Base-by-base conservation (phyloP, 139 green algal species). In the Trebouxia sp. region DNA sequence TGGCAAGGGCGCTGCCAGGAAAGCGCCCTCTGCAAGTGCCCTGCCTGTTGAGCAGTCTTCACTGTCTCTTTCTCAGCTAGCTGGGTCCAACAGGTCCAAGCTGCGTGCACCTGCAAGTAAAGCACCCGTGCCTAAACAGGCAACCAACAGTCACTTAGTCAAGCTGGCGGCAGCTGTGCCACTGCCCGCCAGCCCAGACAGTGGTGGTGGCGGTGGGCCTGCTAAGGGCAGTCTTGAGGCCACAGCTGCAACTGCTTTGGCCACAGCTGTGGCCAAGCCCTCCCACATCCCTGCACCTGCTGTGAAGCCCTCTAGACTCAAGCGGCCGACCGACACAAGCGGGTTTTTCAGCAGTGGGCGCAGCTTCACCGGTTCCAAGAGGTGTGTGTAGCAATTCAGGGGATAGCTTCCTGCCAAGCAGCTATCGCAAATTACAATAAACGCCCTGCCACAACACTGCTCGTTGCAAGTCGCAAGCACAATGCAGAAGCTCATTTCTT, bases 311-410 rank as follows among this genome's bases (percentile, higher is more conserved):
- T 72, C 62, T 5, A 42, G 62, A 15, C 62, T 72, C 3, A 72
- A 72, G 62, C 42, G 43, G 35, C 62, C 62, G 15, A 43, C 62
- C 62, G 43, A 72, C 32, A 72, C 62, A 4, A 72, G 62, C 15
- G 62, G 62, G n/a, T 72, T 72, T 35, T 72, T 72, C 62, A 72
- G 62, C 62, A 72, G 62, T 45, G 62, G 62, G 14, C 62, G 62
- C 62, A 72, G 62, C 62, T 72, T 72, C 35, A 72, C 62, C 3
- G 35, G 62, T 30, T n/a, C n/a, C n/a, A n/a, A n/a, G n/a, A n/a
- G n/a, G n/a, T n/a, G n/a, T n/a, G n/a, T n/a, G n/a, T n/a, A n/a
- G n/a, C n/a, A n/a, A n/a, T n/a, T n/a, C n/a, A n/a, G n/a, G n/a
- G n/a, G n/a, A n/a, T n/a, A n/a, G n/a, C n/a, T n/a, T n/a, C n/a